Base-by-base conservation (phyloP, 73 alveolate species). In the Paramecium primaurelia region DNA sequence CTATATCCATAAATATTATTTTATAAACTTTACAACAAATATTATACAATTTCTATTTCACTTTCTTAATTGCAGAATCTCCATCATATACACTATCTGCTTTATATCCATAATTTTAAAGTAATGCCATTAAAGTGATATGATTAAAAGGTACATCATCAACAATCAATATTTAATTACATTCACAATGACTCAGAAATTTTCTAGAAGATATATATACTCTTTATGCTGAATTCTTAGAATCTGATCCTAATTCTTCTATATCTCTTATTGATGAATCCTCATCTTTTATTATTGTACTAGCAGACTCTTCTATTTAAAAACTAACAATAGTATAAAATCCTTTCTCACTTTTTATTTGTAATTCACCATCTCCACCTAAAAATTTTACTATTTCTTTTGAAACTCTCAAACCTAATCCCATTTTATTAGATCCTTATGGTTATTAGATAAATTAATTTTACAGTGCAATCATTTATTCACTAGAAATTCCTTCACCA, bases 101-200 rank as follows among this genome's bases (percentile, higher is more conserved):
- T 26, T 77, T 77, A 8, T 44, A 30, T 11, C 90, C 54, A 77
- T 1, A 77, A 44, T 5, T 22, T 40, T 26, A 22, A 16, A 77
- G 28, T n/a, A 47, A 26, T 22, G 75, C 69, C 16, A 26, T 18
- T 40, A 77, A 22, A 20, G 90, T 60, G 14, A 77, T 77, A 42
- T 77, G 90, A 77, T 77, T 77, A 28, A 77, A 77, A 4, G 90
- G 90, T 40, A 77, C 54, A 77, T 77, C 90, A 77, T 77, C 90
- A 40, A 47, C 71, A n/a, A 77, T 77, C 30, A 77, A 60, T 1
- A 77, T 77, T 44, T 44, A 51, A 25, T 18, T 37, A 14, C 90
- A 77, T n/a, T 77, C 71, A 44, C 90, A 77, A 25, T 77, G 30
- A 34, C 12, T 71, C 60, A 71, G 44, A 26, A 60, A 60, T 30